Conservation (phyloP, 129 eudicot genomes). For the Flaveria linearis region DNA sequence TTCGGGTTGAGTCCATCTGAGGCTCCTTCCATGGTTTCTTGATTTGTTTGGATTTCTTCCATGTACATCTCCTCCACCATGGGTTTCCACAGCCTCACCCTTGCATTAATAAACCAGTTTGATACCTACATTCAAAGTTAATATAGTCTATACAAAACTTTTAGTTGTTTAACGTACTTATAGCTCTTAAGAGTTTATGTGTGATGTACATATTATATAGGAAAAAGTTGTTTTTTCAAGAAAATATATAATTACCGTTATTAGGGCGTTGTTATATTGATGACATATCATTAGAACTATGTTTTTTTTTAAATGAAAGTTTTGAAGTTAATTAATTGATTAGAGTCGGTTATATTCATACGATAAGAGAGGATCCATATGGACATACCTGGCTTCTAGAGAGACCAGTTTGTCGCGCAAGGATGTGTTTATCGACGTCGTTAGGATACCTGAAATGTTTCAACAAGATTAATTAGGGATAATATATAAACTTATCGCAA, state of each 20-base stretch:
- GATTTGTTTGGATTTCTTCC: slow-evolving; percentile 74
- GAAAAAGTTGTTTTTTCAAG: background rate
- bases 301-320: no score
- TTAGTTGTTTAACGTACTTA: background rate
- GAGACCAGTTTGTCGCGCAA: slow-evolving; percentile 97
- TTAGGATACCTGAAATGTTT: slow-evolving; percentile 81
- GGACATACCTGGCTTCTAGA: slow-evolving; percentile 94
- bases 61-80: slow-evolving; percentile 98
- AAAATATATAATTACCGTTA: background rate
- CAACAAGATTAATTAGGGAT: slow-evolving; percentile 10
- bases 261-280: background rate
- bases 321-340: no score
- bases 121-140: slow-evolving; percentile 61
- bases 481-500: background rate
- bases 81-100: slow-evolving; percentile 99
- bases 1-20: slow-evolving; percentile 39
- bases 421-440: slow-evolving; percentile 88
- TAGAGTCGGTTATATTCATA: background rate
- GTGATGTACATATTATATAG: background rate
- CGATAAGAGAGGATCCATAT: slow-evolving; percentile 24
- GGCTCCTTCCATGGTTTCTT: slow-evolving; percentile 46
- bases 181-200: background rate
- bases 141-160: background rate
- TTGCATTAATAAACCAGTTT: slow-evolving; percentile 96
- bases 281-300: no score